Evolutionary conservation across 345 rosid genomes (phyloP).

Genomic region (Hevea brasiliensis): DNA sequence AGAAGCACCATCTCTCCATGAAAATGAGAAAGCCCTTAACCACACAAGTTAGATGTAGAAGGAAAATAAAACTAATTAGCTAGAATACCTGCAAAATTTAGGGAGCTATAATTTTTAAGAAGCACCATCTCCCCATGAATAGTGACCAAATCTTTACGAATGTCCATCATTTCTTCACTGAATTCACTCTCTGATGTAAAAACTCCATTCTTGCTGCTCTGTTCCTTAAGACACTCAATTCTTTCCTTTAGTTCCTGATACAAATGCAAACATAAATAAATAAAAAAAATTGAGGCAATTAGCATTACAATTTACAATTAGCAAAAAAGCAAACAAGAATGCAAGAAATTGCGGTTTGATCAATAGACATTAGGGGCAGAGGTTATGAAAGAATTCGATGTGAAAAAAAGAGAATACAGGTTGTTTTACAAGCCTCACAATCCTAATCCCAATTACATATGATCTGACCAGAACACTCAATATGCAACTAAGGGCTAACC

Average conservation of each 20-base stretch:
- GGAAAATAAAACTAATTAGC: conserved; percentile 3
- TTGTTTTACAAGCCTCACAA: background rate
- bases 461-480: background rate
- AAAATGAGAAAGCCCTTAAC: conserved; percentile 11
- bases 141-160: conserved; percentile 80
- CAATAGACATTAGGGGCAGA: too few relatives aligned
- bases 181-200: conserved; percentile 64
- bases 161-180: conserved; percentile 91
- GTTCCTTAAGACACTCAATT: conserved; percentile 63
- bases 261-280: background rate
- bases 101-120: conserved; percentile 83
- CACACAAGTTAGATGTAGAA: background rate
- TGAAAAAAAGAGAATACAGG: too few relatives aligned
- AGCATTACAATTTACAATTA: too few relatives aligned
- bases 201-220: conserved; percentile 48
- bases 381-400: too few relatives aligned
- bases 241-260: conserved; percentile 80
- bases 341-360: too few relatives aligned
- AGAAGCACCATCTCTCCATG: conserved; percentile 9
- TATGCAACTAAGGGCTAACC: background rate
- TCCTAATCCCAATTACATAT: background rate
- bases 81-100: conserved; percentile 77
- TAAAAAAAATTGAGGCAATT: too few relatives aligned
- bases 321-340: too few relatives aligned
- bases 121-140: conserved; percentile 98